A percentile compares a stretch with the other conserved stretches of the same genome.
phyloP scores from a whole-genome alignment of 2,329 filamentous ascomycete genomes.

The Sclerotinia borealis region DNA sequence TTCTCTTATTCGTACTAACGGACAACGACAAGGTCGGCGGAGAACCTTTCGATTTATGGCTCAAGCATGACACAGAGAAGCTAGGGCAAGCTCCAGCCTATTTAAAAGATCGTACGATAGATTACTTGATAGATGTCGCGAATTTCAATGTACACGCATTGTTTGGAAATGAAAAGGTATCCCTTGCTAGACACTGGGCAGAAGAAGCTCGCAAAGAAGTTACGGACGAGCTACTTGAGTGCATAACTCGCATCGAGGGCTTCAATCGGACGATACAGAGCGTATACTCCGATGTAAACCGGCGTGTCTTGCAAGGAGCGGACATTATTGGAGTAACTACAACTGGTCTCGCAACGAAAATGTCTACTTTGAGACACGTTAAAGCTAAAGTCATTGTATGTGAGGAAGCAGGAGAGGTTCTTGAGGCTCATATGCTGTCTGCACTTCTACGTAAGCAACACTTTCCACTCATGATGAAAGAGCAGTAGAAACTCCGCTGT shows the following conservation, averaged over 20 bases:
- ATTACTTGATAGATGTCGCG: not conserved
- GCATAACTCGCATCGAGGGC: not conserved
- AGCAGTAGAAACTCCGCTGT: no score
- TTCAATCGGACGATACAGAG: not conserved
- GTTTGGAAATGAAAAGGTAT: slow-evolving; percentile 5
- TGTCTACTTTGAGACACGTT: slow-evolving; percentile 39
- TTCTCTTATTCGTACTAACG: not conserved
- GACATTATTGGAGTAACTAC: slow-evolving; percentile 50
- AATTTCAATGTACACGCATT: slow-evolving; percentile 13
- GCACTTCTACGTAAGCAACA: slow-evolving; percentile 24
- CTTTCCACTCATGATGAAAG: no score
- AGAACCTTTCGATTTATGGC: slow-evolving; percentile 21
- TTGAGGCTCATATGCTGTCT: slow-evolving; percentile 37
- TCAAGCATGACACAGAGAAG: not conserved
- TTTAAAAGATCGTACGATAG: not conserved
- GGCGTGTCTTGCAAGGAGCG: slow-evolving; percentile 15
- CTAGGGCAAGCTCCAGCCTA: not conserved
- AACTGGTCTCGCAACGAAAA: slow-evolving; percentile 42
- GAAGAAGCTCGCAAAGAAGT: slow-evolving; percentile 10
- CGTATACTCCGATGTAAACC: slow-evolving; percentile 11
- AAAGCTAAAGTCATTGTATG: slow-evolving; percentile 36
- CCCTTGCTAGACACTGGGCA: slow-evolving; percentile 16
- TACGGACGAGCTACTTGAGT: slow-evolving; percentile 16
- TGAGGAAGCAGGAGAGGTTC: slow-evolving; percentile 40
- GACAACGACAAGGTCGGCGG: not conserved